Percentiles rank a stretch among this genome's conserved stretches.
Conservation (phyloP, 164 flowering plant genomes). For the Berberis vulgaris region DNA sequence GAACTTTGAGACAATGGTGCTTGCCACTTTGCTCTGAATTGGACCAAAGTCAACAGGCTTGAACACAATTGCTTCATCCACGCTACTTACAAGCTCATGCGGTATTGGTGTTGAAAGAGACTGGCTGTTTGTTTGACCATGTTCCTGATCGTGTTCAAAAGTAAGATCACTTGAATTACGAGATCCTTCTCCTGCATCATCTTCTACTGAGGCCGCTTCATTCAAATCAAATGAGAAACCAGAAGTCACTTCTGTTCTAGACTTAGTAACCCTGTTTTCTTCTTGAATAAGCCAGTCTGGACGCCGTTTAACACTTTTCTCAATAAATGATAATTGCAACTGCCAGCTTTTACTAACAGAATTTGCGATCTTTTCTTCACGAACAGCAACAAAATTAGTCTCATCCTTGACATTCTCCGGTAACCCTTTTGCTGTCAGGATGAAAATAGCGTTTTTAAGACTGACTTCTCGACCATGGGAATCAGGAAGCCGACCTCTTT, state of each 20-base stretch:
- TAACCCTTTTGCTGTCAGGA: conserved; percentile 63
- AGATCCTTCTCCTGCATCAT: conserved; percentile 51
- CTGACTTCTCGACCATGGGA: conserved; percentile 86
- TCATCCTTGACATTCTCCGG: conserved; percentile 29
- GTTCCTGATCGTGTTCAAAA: conserved; percentile 52
- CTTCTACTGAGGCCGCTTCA: conserved; percentile 43
- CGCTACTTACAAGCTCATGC: conserved; percentile 37
- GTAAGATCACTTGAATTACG: conserved; percentile 80
- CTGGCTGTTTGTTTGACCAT: conserved; percentile 18
- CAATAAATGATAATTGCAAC: conserved; percentile 34
- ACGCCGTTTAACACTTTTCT: conserved; percentile 44
- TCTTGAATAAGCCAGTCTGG: conserved; percentile 43
- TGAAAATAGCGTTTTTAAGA: conserved; percentile 69
- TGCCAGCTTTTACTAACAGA: conserved; percentile 47
- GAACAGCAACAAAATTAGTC: conserved; percentile 11
- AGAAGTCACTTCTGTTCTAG: conserved; percentile 34
- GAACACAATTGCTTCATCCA: conserved; percentile 60
- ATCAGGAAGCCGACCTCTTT: conserved; percentile 72
- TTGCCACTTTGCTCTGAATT: conserved; percentile 27
- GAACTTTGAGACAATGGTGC: conserved; percentile 38
- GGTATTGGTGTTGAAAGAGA: conserved; percentile 20
- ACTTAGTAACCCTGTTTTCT: conserved; percentile 36
- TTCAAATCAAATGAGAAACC: conserved; percentile 65
- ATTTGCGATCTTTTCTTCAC: conserved; percentile 42
- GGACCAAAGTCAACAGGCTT: conserved; percentile 53